phyloP scores from a whole-genome alignment of 768 basidiomycete species.

The Russula dissimulans region DNA sequence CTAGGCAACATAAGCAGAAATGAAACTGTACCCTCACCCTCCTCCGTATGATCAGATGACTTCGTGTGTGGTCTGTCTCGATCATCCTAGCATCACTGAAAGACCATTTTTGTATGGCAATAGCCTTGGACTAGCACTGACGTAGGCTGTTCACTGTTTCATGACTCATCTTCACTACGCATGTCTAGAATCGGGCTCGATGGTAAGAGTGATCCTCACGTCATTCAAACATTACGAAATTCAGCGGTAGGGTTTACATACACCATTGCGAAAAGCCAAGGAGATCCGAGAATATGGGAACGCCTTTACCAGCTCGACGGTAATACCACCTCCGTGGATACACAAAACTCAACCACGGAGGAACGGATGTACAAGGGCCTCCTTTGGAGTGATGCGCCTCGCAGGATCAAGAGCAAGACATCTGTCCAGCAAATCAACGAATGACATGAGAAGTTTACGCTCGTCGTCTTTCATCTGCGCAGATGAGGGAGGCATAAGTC shows the following conservation, averaged over 20 bases:
- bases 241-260: conserved; percentile 7
- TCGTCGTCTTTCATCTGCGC: conserved; percentile 86
- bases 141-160: too few relatives aligned
- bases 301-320: neutral
- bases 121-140: too few relatives aligned
- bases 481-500: conserved; percentile 71
- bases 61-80: too few relatives aligned
- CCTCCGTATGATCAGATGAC: too few relatives aligned
- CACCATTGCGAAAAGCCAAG: neutral
- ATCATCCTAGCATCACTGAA: too few relatives aligned
- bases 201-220: neutral
- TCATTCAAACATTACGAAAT: neutral
- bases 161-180: too few relatives aligned
- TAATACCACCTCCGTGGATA: neutral
- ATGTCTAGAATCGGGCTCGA: too few relatives aligned
- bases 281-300: neutral
- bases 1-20: too few relatives aligned
- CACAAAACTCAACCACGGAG: conserved; percentile 42
- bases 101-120: too few relatives aligned
- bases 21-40: too few relatives aligned
- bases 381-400: conserved; percentile 80
- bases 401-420: conserved; percentile 82
- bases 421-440: conserved; percentile 87
- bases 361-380: conserved; percentile 83
- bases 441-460: conserved; percentile 62